These are phyloP conservation scores for Aspergillus incahuasiensis DNA, from an alignment of 495 filamentous ascomycete species.

Conservation along the genomic window DNA sequence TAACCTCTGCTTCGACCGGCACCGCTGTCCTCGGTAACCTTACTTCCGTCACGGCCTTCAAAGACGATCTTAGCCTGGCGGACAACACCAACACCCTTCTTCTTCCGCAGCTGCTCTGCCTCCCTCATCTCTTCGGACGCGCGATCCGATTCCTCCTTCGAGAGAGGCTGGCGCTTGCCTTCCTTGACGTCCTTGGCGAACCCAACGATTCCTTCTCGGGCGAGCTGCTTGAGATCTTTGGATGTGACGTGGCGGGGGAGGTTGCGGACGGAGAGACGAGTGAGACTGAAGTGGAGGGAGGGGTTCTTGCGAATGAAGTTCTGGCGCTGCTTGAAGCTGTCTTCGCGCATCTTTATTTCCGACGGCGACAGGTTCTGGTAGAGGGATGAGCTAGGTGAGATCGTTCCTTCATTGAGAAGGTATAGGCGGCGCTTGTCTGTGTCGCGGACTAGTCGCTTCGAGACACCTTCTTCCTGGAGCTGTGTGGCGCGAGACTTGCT, in stretches of 20 bases:
- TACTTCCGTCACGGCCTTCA: conserved; percentile 75
- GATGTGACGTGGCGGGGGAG: conserved; percentile 77
- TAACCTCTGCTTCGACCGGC: conserved; percentile 86
- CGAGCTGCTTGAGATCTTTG: conserved; percentile 87
- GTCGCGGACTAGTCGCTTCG: conserved; percentile 61
- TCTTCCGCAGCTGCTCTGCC: conserved; percentile 70
- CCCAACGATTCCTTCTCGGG: conserved; percentile 82
- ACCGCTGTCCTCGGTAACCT: conserved; percentile 66
- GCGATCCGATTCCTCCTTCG: conserved; percentile 77
- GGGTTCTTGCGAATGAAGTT: conserved; percentile 87
- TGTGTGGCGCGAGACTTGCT: conserved; percentile 69
- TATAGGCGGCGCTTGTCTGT: conserved; percentile 91
- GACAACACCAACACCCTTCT: conserved; percentile 88
- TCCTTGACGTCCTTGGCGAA: conserved; percentile 87
- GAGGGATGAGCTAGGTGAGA: conserved; percentile 64
- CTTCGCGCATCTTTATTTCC: conserved; percentile 82
- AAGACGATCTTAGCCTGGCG: conserved; percentile 92
- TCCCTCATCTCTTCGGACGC: conserved; percentile 74
- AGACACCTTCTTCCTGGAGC: conserved; percentile 63
- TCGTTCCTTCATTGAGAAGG: conserved; percentile 80
- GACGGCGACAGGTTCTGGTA: conserved; percentile 71
- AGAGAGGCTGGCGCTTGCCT: conserved; percentile 65
- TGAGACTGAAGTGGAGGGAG: conserved; percentile 80
- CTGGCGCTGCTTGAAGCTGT: conserved; percentile 82
- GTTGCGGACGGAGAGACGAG: conserved; percentile 90